Conservation (phyloP, 2,329 filamentous ascomycete species). For the Keithomyces neogunnii region DNA sequence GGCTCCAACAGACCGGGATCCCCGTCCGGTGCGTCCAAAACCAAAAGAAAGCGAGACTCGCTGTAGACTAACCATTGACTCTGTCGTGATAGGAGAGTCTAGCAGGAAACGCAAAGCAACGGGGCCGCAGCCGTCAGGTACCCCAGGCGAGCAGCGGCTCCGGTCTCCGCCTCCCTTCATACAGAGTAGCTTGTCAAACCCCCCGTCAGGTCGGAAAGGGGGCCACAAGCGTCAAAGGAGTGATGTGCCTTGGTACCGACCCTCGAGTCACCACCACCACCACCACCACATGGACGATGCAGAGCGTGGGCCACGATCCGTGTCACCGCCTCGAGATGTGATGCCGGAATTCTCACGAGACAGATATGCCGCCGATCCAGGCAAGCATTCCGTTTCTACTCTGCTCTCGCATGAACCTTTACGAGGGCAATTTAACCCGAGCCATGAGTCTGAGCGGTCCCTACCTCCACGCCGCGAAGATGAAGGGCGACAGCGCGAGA, state of each 20-base stretch:
- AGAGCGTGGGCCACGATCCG: conserved; percentile 11
- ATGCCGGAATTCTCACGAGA: conserved; percentile 14
- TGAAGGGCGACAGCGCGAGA: conserved; percentile 5
- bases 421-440: conserved; percentile 3
- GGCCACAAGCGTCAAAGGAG: conserved; percentile 27
- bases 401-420: conserved; percentile 18
- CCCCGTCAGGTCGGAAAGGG: conserved; percentile 16
- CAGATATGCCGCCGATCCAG: conserved; percentile 19
- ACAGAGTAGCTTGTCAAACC: conserved; percentile 18
- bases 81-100: conserved; percentile 54
- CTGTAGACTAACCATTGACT: conserved; percentile 29
- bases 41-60: conserved; percentile 38
- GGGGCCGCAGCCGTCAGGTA: conserved; percentile 25
- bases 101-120: conserved; percentile 79
- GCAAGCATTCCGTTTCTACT: conserved; percentile 25
- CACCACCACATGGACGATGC: conserved; percentile 11
- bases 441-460: conserved; percentile 1
- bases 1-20: conserved; percentile 60
- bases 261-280: conserved; percentile 13
- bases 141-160: conserved; percentile 20
- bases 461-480: conserved; percentile 7
- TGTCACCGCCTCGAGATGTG: conserved; percentile 11
- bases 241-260: conserved; percentile 27
- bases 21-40: conserved; percentile 63
- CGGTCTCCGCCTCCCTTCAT: conserved; percentile 24